These are phyloP conservation scores for Leccinum subgranulosum DNA, from an alignment of 768 basidiomycete genomes.

Conservation along the genomic window DNA sequence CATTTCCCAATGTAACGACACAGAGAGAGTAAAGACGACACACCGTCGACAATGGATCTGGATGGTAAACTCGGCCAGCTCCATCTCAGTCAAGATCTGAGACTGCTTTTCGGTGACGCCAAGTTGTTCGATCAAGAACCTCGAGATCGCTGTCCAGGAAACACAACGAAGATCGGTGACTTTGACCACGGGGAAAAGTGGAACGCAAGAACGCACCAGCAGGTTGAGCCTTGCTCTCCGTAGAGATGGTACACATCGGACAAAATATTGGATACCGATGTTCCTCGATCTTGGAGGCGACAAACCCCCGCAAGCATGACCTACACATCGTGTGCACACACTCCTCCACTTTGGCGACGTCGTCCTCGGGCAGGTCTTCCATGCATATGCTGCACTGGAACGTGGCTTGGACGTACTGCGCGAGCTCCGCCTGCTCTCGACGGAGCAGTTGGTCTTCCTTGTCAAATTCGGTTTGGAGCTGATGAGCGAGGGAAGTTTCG, in stretches of 20 bases:
- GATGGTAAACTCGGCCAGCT: conserved; percentile 42
- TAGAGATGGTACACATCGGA: conserved; percentile 46
- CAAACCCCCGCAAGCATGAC: conserved; percentile 44
- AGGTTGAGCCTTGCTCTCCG: conserved; percentile 22
- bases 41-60: conserved; percentile 51
- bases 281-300: conserved; percentile 46
- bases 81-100: conserved; percentile 43
- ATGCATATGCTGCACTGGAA: conserved; percentile 59
- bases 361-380: conserved; percentile 44
- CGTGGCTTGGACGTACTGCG: conserved; percentile 24
- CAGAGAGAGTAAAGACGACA: conserved; percentile 3
- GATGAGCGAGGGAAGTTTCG: conserved; percentile 18
- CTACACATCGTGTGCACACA: conserved; percentile 58
- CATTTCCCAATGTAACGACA: neutral
- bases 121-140: conserved; percentile 39
- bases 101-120: conserved; percentile 45
- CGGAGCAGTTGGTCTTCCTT: conserved; percentile 39
- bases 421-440: conserved; percentile 33
- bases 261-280: conserved; percentile 59
- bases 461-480: conserved; percentile 38
- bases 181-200: neutral
- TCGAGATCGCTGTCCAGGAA: conserved; percentile 36
- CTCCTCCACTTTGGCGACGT: conserved; percentile 37
- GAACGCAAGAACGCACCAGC: conserved; percentile 27
- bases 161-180: neutral